phyloP scores from a whole-genome alignment of 1,139 yeast species.

The Scheffersomyces titani region DNA sequence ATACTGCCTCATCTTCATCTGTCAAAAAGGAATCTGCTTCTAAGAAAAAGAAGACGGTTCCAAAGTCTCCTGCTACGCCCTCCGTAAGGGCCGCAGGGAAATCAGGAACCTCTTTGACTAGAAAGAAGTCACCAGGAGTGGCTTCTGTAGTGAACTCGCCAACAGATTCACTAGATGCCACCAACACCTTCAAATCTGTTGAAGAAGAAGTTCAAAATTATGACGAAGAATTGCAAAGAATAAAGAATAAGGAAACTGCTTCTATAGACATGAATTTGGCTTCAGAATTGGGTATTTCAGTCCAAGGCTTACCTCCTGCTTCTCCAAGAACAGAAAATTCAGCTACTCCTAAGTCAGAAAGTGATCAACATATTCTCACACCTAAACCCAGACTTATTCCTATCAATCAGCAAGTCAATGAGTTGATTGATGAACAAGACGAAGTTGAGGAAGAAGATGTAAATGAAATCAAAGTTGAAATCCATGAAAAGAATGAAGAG shows the following conservation, averaged over 20 bases:
- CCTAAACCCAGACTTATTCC: conserved; percentile 17
- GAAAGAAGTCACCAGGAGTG: not conserved
- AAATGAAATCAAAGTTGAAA: conserved; percentile 11
- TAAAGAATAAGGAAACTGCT: conserved; percentile 10
- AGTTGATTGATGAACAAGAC: conserved; percentile 11
- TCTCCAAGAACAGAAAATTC: conserved; percentile 9
- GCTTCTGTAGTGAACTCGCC: not conserved
- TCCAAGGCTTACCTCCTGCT: conserved; percentile 18
- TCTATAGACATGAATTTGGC: conserved; percentile 20
- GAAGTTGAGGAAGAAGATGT: conserved; percentile 13
- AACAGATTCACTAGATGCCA: not conserved
- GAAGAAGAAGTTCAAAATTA: conserved; percentile 27
- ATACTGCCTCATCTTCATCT: not conserved
- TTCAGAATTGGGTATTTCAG: conserved; percentile 28
- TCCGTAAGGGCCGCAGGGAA: conserved; percentile 20
- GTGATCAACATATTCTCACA: conserved; percentile 8
- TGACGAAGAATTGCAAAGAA: conserved; percentile 19
- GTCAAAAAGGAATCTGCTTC: conserved; percentile 2
- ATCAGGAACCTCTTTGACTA: conserved; percentile 6
- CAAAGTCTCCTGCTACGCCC: conserved; percentile 1
- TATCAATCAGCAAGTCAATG: conserved; percentile 7
- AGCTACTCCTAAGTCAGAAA: conserved; percentile 11
- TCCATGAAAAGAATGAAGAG: conserved; percentile 4
- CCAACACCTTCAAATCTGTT: conserved; percentile 12
- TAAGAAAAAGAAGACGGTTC: conserved; percentile 2